Evolutionary conservation across 768 basidiomycete species (phyloP), one percentile per base, ranked within the genome.

Genomic region (Boletellus ananiceps): DNA sequence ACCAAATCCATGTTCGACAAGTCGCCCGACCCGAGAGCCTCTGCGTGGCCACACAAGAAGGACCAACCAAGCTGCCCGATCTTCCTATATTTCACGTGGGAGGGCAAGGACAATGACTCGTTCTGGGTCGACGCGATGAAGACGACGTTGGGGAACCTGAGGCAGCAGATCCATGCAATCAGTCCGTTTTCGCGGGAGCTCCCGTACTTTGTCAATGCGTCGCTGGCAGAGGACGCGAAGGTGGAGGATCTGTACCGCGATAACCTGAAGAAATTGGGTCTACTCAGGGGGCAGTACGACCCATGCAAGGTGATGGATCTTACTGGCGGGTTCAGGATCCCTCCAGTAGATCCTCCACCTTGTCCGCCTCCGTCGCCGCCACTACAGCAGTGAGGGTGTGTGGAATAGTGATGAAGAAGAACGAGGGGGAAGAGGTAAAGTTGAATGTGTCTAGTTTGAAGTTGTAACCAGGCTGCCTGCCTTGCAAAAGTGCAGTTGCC

Each of bases 311-410:
- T 59, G 25, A 60, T 60, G 58, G 5, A 46, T 29, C 32, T 47
- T 25, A 33, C 54, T 2, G 46, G 54, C 14, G 58, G 58, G 8
- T 59, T 60, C 27, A 59, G 32, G 35, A 59, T n/a, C n/a, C n/a
- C n/a, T n/a, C n/a, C n/a, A n/a, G n/a, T 29, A 7, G 1, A 29
- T 29, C 29, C 29, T 4, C 29, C 29, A 29, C n/a, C n/a, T n/a
- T n/a, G n/a, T n/a, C n/a, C n/a, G n/a, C n/a, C n/a, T n/a, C n/a
- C n/a, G n/a, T n/a, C n/a, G n/a, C n/a, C n/a, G n/a, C n/a, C n/a
- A n/a, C n/a, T n/a, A 7, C 29, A 29, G 29, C 29, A 8, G 29
- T 29, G 8, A 29, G 29, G 11, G 29, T 29, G 29, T 29, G 29
- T 1, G 7, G 8, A 11, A 29, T 8, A 7, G 29, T 29, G 29